Evolutionary conservation across 2,329 filamentous ascomycete species (phyloP), one percentile per base, ranked within the genome.

Genomic region (Eutypella sp.): DNA sequence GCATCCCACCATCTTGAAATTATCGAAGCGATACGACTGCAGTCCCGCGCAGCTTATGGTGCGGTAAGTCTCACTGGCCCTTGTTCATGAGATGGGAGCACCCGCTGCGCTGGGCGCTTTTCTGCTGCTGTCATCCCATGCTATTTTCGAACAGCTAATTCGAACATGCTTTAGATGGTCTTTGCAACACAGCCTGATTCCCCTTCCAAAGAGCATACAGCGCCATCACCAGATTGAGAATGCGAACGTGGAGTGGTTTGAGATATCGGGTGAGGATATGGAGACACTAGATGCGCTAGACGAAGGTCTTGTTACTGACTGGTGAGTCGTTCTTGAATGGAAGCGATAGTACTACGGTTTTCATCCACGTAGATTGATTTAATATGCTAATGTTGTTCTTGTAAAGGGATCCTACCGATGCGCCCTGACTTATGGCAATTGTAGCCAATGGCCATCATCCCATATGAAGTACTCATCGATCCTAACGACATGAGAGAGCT

Each of bases 11-110:
- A 78, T 93, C 52, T 64, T 75, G 2, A 64, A 72, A 13, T 61
- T 93, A 22, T 74, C 84, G 3, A 74, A 77, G 57, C 85, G 86
- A 62, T 88, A 93, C 65, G 66, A 64, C 0, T 88, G 84, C 61
- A 84, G 82, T 0, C 78, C 83, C 1, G 87, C 82, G 3, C 88
- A 93, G 64, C 68, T 95, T 29, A 69, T 93, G 62, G 75, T 95
- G 40, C 68, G 67, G 71, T 73, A 44, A 51, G 66, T 47, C 33
- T 29, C n/a, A 31, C 9, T 44, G 6, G 16, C 25, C 13, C 2
- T 16, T 16, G 18, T 40, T 2, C 19, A n/a, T n/a, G n/a, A n/a
- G n/a, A n/a, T n/a, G n/a, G n/a, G n/a, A n/a, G n/a, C n/a, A n/a
- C n/a, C n/a, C n/a, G n/a, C n/a, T n/a, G n/a, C n/a, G n/a, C n/a